Evolutionary conservation across 2,329 filamentous ascomycete species (phyloP), one percentile per base, ranked within the genome.

Genomic region (Tolypocladium ovalisporum): DNA sequence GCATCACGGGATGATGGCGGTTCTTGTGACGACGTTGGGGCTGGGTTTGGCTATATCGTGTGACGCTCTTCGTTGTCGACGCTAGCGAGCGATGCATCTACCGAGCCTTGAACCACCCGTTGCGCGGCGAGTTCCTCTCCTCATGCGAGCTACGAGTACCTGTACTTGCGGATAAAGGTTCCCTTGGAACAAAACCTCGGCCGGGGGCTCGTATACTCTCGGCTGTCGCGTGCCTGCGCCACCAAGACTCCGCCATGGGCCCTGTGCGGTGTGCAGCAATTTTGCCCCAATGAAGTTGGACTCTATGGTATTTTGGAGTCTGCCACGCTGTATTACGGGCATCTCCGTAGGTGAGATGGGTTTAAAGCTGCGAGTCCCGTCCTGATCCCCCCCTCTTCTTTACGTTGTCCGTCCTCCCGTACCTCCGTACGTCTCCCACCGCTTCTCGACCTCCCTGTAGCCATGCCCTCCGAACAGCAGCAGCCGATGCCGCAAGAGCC

Each of bases 401-500:
- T 24, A 24, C 44, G 44, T 49, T 1, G 13, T 10, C 7, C 8
- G 9, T 19, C 15, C 12, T 5, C 15, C 4, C 24, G 15, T 4
- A 9, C 44, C 29, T 13, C 2, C 15, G 19, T 6, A 47, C 19
- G 17, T 22, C 29, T 29, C 13, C 27, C 27, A 47, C 42, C 6
- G 17, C 17, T n/a, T 3, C 5, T 4, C 17, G 17, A n/a, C 3
- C 19, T 42, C 19, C n/a, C 42, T 1, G 32, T 49, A 22, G 22
- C 22, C 44, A 49, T 49, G 44, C 17, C 44, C 10, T 17, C 44
- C 44, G 32, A 24, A 24, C 44, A 54, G 15, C 52, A 61, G 55
- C 70, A 72, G 56, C n/a, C n/a, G n/a, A 70, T 72, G 66, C 64
- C 66, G 59, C 62, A 62, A 55, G 66, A 72, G 63, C 70, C 69